Evolutionary conservation across 1,284 basidiomycete genomes (phyloP).

Genomic region (Ustilago hordei): DNA sequence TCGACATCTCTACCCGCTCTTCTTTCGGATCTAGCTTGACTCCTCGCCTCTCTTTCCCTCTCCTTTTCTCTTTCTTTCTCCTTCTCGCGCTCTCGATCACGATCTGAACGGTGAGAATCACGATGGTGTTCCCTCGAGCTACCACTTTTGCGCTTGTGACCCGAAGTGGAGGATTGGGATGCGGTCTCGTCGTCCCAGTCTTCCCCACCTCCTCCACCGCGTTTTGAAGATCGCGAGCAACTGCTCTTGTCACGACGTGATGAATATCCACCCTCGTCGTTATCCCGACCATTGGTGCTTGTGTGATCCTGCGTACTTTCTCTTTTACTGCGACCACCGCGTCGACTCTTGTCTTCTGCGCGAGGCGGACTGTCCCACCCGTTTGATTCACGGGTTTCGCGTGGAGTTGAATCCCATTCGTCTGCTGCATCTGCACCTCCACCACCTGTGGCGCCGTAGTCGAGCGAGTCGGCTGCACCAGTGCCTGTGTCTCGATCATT

Average conservation of each 20-base stretch:
- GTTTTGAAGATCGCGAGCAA: conserved; percentile 18
- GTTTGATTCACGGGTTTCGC: conserved; percentile 3
- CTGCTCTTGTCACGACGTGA: conserved; percentile 8
- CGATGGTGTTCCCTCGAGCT: conserved; percentile 26
- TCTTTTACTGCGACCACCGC: conserved; percentile 12
- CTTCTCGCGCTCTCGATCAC: conserved; percentile 31
- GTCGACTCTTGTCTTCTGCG: conserved; percentile 10
- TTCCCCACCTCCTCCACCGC: conserved; percentile 7
- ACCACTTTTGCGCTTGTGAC: conserved; percentile 9
- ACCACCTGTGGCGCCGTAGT: conserved; percentile 61
- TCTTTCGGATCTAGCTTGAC: conserved; percentile 38
- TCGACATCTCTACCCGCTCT: conserved; percentile 44
- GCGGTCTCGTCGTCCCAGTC: conserved; percentile 40
- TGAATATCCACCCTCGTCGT: conserved; percentile 10
- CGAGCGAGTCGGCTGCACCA: conserved; percentile 60
- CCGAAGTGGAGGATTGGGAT: conserved; percentile 32
- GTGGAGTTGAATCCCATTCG: conserved; percentile 20
- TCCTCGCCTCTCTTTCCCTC: conserved; percentile 35
- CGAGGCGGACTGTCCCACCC: conserved; percentile 21
- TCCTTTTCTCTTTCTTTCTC: conserved; percentile 38
- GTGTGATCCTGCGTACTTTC: conserved; percentile 25
- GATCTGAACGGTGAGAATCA: conserved; percentile 9
- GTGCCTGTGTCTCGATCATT: conserved; percentile 63
- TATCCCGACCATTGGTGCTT: conserved; percentile 3
- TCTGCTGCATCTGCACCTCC: conserved; percentile 25